Base-by-base conservation (phyloP, 169 alveolate species). In the Perkinsus marinus region DNA sequence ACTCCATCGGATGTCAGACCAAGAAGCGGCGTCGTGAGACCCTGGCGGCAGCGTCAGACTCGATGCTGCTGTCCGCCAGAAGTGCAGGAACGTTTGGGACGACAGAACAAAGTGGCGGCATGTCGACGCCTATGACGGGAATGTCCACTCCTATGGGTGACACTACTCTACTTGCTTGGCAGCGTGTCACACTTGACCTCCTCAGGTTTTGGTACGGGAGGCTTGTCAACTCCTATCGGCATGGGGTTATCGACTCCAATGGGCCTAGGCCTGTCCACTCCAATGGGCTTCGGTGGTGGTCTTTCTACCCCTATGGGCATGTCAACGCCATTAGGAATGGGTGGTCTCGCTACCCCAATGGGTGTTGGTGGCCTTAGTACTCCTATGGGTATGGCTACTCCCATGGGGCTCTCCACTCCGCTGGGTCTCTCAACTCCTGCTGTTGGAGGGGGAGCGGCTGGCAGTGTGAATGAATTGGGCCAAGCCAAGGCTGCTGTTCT, bases 401-500 rank as follows among this genome's bases (percentile, higher is more conserved):
- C 97, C 0, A 92, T 95, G 92, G 96, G 97, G 39, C 91, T 93
- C 43, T 95, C 90, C 38, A 95, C 97, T 0, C 97, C 97, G 43
- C 39, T 95, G 90, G 98, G 97, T 5, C 91, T 96, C 89, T 93
- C 95, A 69, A 95, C 98, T 3, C 97, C 98, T 0, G 90, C 89
- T 37, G 94, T 94, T 46, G 95, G 95, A 0, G 93, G 93, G 13
- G 95, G 95, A 91, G 94, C 95, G 37, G 93, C 95, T n/a, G 94
- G 94, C 47, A 91, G 94, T 34, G 92, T 94, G 93, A 95, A 93
- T 92, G 96, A 95, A 92, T 92, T 95, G 93, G 99, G 99, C 39
- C 98, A 97, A 93, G 99, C 99, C 46, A 96, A 98, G 90, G 98
- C 98, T 0, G 96, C 98, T 38, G 97, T 98, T n/a, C 94, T 98